Evolutionary conservation across 345 rosid species (phyloP).

Genomic region (Luvunga scandens): DNA sequence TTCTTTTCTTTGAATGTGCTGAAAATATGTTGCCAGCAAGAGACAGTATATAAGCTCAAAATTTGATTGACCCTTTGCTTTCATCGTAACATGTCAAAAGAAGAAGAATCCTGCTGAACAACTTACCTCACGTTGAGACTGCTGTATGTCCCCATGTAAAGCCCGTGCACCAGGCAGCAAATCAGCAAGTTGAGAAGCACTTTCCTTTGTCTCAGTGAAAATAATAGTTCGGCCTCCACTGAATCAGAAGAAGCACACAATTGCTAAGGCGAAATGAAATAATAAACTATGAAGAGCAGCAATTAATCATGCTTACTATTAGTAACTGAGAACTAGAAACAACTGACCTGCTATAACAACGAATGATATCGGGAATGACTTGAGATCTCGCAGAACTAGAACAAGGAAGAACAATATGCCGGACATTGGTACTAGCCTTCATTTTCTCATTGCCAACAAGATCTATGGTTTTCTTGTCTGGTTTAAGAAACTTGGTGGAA

Average conservation of each 20-base stretch:
- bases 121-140: slow-evolving; percentile 85
- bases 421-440: slow-evolving; percentile 93
- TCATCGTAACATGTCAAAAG: no score
- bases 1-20: background rate
- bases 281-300: background rate
- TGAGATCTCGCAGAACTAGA: slow-evolving; percentile 62
- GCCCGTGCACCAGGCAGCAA: slow-evolving; percentile 82
- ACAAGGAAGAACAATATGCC: slow-evolving; percentile 89
- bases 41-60: background rate
- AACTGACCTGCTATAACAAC: slow-evolving; percentile 85
- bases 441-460: slow-evolving; percentile 96
- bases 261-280: background rate
- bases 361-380: slow-evolving; percentile 86
- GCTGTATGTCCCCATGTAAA: slow-evolving; percentile 94
- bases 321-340: background rate
- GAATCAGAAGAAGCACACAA: slow-evolving; percentile 21
- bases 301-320: background rate
- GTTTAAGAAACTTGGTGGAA: slow-evolving; percentile 68
- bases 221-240: slow-evolving; percentile 95
- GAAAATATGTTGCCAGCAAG: background rate
- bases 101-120: background rate
- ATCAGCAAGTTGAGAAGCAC: slow-evolving; percentile 89
- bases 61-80: background rate
- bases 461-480: slow-evolving; percentile 76
- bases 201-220: slow-evolving; percentile 83